Conservation (phyloP, 2,329 filamentous ascomycete species). For the Cordyceps fumosorosea region DNA sequence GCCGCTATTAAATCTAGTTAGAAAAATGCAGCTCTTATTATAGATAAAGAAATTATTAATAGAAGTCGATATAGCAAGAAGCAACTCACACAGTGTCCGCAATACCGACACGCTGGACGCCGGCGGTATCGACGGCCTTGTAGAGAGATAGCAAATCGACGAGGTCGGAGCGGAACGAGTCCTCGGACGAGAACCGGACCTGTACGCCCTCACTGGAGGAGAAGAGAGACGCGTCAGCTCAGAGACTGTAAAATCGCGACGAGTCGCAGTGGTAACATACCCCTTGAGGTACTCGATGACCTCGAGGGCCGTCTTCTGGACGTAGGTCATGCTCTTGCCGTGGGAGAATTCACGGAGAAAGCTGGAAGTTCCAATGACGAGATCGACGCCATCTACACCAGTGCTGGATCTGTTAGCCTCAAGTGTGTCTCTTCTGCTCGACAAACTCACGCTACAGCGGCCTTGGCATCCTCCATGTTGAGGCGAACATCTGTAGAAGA, state of each 20-base stretch:
- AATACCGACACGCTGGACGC: constrained; percentile 81
- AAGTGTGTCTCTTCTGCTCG: not conserved
- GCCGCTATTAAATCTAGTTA: constrained; percentile 32
- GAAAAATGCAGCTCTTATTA: not conserved
- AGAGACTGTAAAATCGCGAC: not conserved
- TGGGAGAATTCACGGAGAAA: constrained; percentile 81
- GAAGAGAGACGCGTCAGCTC: not conserved
- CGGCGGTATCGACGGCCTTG: constrained; percentile 74
- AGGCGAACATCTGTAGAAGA: constrained; percentile 49
- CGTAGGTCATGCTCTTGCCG: constrained; percentile 83
- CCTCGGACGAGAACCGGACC: constrained; percentile 57
- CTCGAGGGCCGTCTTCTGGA: constrained; percentile 67
- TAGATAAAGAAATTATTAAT: not conserved
- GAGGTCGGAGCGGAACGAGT: constrained; percentile 78
- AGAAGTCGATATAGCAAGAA: not conserved
- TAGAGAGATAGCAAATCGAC: constrained; percentile 80
- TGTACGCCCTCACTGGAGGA: constrained; percentile 21
- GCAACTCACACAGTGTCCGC: constrained; percentile 68
- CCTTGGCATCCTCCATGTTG: constrained; percentile 45
- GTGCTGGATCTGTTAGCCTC: not conserved
- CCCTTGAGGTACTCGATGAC: constrained; percentile 81
- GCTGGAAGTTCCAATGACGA: constrained; percentile 78
- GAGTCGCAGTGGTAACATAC: constrained; percentile 38
- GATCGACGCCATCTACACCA: constrained; percentile 72
- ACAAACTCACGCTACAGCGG: constrained; percentile 61